Percentiles rank a stretch among this genome's conserved stretches.
Evolutionary conservation across 2,329 filamentous ascomycete genomes (phyloP).

Genomic region (Scortechinia acanthostroma): DNA sequence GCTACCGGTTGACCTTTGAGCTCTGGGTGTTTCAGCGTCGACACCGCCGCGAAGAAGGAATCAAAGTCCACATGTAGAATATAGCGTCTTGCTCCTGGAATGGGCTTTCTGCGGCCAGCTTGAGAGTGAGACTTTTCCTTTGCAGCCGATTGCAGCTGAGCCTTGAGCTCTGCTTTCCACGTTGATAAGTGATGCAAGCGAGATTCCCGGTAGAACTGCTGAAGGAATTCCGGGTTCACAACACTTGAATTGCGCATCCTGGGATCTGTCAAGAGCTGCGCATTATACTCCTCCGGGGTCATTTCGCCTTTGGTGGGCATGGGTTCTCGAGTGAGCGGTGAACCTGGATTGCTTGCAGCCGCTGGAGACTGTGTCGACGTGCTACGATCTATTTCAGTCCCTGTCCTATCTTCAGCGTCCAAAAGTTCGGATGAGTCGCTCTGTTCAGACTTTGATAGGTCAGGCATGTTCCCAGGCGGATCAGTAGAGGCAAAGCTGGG

Average conservation of each 20-base stretch:
- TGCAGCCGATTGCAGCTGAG: slow-evolving; percentile 75
- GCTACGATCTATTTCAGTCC: background rate
- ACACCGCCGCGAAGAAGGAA: slow-evolving; percentile 95
- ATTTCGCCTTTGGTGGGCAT: slow-evolving; percentile 30
- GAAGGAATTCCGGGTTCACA: slow-evolving; percentile 85
- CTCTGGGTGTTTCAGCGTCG: slow-evolving; percentile 69
- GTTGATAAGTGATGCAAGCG: slow-evolving; percentile 89
- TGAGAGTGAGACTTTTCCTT: slow-evolving; percentile 53
- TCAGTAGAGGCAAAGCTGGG: background rate
- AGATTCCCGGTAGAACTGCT: slow-evolving; percentile 92
- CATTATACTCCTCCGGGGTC: slow-evolving; percentile 91
- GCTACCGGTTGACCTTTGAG: slow-evolving; percentile 73
- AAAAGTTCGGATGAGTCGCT: too few relatives aligned
- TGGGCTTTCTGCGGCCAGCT: slow-evolving; percentile 37
- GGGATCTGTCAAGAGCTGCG: slow-evolving; percentile 74
- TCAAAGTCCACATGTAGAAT: slow-evolving; percentile 96
- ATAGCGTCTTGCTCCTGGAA: slow-evolving; percentile 68
- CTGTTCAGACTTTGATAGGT: too few relatives aligned
- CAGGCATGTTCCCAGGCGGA: too few relatives aligned
- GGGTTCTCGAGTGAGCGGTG: too few relatives aligned
- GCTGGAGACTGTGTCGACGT: background rate
- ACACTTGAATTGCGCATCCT: slow-evolving; percentile 81
- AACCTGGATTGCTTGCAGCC: too few relatives aligned
- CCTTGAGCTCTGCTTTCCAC: slow-evolving; percentile 93
- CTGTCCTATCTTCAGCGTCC: background rate